A percentile compares a stretch with the other conserved stretches of the same genome.
Conservation (phyloP, 176 grass and related monocot genomes). For the Panicum miliaceum region DNA sequence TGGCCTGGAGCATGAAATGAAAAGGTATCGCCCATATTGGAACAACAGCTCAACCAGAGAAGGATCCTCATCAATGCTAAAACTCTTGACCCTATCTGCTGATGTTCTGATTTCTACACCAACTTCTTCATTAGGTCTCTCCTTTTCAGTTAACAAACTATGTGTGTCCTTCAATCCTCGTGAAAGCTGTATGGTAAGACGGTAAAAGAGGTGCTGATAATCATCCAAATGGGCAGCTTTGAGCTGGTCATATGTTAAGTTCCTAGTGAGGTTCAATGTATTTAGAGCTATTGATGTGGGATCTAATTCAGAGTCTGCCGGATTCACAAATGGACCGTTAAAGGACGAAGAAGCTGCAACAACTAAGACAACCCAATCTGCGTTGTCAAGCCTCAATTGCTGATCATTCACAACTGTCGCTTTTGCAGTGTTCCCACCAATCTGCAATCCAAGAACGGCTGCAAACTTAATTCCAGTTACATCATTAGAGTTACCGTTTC, state of each 20-base stretch:
- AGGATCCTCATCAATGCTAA: constrained; percentile 72
- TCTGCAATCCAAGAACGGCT: constrained; percentile 55
- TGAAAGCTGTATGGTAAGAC: constrained; percentile 61
- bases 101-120: constrained; percentile 45
- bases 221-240: constrained; percentile 74
- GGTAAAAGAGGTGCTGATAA: constrained; percentile 76
- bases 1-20: constrained; percentile 82
- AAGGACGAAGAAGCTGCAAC: constrained; percentile 71
- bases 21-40: constrained; percentile 80
- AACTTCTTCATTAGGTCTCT: constrained; percentile 5
- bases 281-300: constrained; percentile 48
- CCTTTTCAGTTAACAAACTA: background rate
- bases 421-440: constrained; percentile 34
- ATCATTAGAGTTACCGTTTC: constrained; percentile 11
- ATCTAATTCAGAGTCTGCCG: constrained; percentile 66
- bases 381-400: constrained; percentile 60
- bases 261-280: constrained; percentile 49
- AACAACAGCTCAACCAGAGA: constrained; percentile 80
- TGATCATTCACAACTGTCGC: constrained; percentile 44
- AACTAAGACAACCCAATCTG: constrained; percentile 72
- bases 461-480: constrained; percentile 70
- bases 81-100: constrained; percentile 67
- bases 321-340: constrained; percentile 60
- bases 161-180: background rate
- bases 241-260: constrained; percentile 59